Base-by-base conservation (phyloP, 2,329 filamentous ascomycete species). In the Colletotrichum lentis region DNA sequence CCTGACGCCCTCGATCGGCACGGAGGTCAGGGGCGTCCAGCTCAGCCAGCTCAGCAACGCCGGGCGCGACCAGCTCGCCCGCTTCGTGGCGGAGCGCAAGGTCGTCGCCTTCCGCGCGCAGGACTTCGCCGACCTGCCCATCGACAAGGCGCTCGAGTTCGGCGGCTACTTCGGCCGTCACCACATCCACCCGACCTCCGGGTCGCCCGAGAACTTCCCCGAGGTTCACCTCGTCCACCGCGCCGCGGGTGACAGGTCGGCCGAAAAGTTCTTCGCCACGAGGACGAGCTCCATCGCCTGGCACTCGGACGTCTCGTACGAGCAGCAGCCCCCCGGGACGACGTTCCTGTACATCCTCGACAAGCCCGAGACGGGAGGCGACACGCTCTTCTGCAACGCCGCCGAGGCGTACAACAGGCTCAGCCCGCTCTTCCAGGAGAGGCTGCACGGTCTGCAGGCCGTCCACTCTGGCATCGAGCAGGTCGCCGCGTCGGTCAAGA, bases 261-360 rank as follows among this genome's bases (percentile, higher is more conserved):
- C 67, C 22, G 80, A 85, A 22, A 82, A 86, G 56, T 91, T 91
- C 78, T 89, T 93, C 72, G 73, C 77, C 66, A 86, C 87, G 54
- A 86, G 91, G 24, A 94, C 91, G 3, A 95, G 90, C 79, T 92
- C 90, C 1, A 89, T 96, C 1, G 92, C 92, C 8, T 97, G 93
- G 93, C 94, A 97, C 80, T 92, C 90, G 0, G 94, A 97, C 72
- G 90, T 97, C 1, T 92, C 91, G 0, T 97, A 96, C 76, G 94
- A 97, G 81, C 82, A 87, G 72, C 94, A 97, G 80, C 93, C 94
- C 1, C 93, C 94, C 0, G 93, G 93, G 37, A 97, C 93, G 0
- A 97, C 94, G 0, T 96, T 97, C 79, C 80, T 97, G 43, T 97
- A 96, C 76, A 84, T 94, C 57, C 85, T 97, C n/a, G 93, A 97